Evolutionary conservation across 306 rosid genomes (phyloP).

Genomic region (Boehmeria nivea): DNA sequence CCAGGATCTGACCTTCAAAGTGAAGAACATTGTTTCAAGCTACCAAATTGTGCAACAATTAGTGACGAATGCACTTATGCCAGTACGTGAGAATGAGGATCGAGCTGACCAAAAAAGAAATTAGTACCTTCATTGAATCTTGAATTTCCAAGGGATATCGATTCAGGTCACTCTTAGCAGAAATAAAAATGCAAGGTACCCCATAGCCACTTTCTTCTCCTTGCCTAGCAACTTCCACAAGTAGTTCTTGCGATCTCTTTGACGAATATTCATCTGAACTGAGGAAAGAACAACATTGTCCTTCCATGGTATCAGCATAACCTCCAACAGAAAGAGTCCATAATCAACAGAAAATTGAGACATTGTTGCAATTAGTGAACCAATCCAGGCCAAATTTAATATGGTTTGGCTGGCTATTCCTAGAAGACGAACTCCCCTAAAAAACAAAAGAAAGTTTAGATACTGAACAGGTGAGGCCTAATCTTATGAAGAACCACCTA

Average conservation of each 20-base stretch:
- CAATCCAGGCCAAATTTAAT: too few relatives aligned
- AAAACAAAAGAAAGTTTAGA: too few relatives aligned
- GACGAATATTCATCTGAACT: slow-evolving; percentile 87
- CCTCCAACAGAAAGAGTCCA: too few relatives aligned
- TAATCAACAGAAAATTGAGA: background rate
- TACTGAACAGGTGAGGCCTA: too few relatives aligned
- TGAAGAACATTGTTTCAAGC: background rate
- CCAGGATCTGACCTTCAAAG: background rate
- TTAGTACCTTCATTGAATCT: slow-evolving; percentile 75
- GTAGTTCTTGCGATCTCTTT: slow-evolving; percentile 71
- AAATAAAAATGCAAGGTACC: slow-evolving; percentile 82
- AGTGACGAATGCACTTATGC: slow-evolving; percentile 8
- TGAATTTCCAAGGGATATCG: slow-evolving; percentile 74
- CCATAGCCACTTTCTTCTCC: slow-evolving; percentile 77
- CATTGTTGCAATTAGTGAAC: too few relatives aligned
- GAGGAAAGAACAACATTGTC: slow-evolving; percentile 31
- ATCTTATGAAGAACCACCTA: too few relatives aligned
- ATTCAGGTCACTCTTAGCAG: slow-evolving; percentile 87
- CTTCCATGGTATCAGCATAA: slow-evolving; percentile 6
- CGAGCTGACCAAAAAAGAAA: slow-evolving; percentile 11
- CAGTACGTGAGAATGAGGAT: slow-evolving; percentile 11
- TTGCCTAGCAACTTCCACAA: slow-evolving; percentile 70
- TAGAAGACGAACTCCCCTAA: too few relatives aligned
- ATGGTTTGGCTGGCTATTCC: too few relatives aligned
- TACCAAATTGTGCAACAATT: slow-evolving; percentile 8